Evolutionary conservation across 2,329 filamentous ascomycete species (phyloP).

Genomic region (Phyllosticta citribraziliensis): DNA sequence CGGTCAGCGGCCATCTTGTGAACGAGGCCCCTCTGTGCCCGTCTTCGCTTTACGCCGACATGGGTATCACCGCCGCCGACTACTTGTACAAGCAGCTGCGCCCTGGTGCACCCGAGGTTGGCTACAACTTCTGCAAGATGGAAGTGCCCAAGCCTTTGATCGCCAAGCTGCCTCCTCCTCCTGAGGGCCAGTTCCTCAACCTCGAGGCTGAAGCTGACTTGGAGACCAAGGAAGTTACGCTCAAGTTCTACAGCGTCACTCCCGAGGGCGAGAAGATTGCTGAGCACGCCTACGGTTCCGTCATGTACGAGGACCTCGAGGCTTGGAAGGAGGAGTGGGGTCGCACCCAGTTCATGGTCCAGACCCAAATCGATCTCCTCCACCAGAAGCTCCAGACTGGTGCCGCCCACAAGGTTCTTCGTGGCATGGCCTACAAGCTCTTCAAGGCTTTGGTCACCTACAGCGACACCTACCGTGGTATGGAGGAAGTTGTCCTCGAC

Average conservation of each 20-base stretch:
- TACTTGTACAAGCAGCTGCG: slow-evolving; percentile 57
- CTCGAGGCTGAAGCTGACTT: slow-evolving; percentile 52
- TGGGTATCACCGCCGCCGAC: slow-evolving; percentile 55
- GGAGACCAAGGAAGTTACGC: slow-evolving; percentile 43
- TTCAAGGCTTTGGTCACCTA: slow-evolving; percentile 51
- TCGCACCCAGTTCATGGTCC: slow-evolving; percentile 51
- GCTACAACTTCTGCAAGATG: slow-evolving; percentile 56
- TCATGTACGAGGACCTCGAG: slow-evolving; percentile 51
- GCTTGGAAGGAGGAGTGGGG: slow-evolving; percentile 57
- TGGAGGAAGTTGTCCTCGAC: slow-evolving; percentile 50
- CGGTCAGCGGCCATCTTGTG: slow-evolving; percentile 56
- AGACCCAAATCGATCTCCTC: slow-evolving; percentile 52
- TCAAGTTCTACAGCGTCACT: slow-evolving; percentile 49
- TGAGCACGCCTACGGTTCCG: slow-evolving; percentile 53
- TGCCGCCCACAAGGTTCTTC: slow-evolving; percentile 61
- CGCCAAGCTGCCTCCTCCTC: slow-evolving; percentile 38
- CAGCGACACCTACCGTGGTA: slow-evolving; percentile 46
- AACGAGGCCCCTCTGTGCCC: slow-evolving; percentile 59
- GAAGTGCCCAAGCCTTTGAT: slow-evolving; percentile 64
- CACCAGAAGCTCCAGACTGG: slow-evolving; percentile 55
- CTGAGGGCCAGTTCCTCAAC: slow-evolving; percentile 49
- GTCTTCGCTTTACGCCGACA: slow-evolving; percentile 54
- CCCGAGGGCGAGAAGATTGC: slow-evolving; percentile 47
- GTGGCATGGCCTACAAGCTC: slow-evolving; percentile 70
- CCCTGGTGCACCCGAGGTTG: slow-evolving; percentile 46